Base-by-base conservation (phyloP, 768 basidiomycete species). In the Multifurca ochricompacta region DNA sequence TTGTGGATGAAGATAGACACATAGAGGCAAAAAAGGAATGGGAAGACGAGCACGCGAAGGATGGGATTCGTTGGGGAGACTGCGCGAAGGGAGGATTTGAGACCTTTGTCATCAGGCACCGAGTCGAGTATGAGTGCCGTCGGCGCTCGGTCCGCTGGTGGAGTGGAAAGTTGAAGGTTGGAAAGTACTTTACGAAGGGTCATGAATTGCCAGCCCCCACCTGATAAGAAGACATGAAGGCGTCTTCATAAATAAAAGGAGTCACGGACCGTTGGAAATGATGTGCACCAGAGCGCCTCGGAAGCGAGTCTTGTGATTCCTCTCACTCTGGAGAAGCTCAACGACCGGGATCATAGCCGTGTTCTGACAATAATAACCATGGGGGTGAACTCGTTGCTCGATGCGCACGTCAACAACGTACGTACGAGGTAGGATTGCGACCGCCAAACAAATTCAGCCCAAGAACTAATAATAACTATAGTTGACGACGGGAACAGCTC, bases 131-230 rank as follows among this genome's bases (percentile, higher is more conserved):
- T 44, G 30, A 63, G 56, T 4, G 59, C 62, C 14, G 49, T 54
- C 16, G 62, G 59, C n/a, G 36, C 36, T 34, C 30, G 53, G n/a
- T n/a, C 34, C 7, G 27, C 27, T 14, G 18, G 4, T 23, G 48
- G 23, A 28, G 23, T 9, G 4, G 58, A 25, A 31, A 21, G 35
- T 14, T 52, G 50, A 14, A 47, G 45, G 4, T 50, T 51, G 9
- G 40, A 41, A 3, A 62, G 59, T 6, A 60, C 36, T 30, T 56
- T 63, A 7, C 56, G 60, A n/a, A 63, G 56, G 10, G 47, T 53
- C 48, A 62, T 51, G 31, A 60, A 54, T 35, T 63, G 62, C 56
- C 59, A 55, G 23, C 56, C 62, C 9, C 62, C 56, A 28, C 62
- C 62, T 63, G 28, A 21, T 19, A 8, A 19, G 8, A 32, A 10